A percentile compares a stretch with the other conserved stretches of the same genome.
Evolutionary conservation across 306 rosid species (phyloP).

Genomic region (Vigna mungo): DNA sequence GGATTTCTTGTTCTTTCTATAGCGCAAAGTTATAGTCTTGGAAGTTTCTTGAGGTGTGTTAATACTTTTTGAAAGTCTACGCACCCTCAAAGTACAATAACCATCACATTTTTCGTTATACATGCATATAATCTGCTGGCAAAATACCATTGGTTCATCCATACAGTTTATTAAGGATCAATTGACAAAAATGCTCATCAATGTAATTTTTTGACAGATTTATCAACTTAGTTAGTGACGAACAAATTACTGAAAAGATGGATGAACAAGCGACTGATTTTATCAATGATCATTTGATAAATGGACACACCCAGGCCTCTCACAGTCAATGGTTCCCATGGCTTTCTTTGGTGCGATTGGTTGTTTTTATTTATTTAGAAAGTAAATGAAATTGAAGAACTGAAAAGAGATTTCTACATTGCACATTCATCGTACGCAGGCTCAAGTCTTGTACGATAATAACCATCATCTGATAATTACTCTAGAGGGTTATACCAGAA

Average conservation of each 20-base stretch:
- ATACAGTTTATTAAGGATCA: neutral
- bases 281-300: constrained; percentile 32
- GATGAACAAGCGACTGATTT: too few species aligned
- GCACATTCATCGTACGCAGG: constrained; percentile 55
- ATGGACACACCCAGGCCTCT: constrained; percentile 75
- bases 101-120: too few species aligned
- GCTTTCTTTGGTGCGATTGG: constrained; percentile 50
- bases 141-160: neutral
- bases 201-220: neutral
- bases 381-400: constrained; percentile 64
- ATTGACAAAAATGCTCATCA: neutral
- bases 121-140: too few species aligned
- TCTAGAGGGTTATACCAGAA: constrained; percentile 55
- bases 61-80: neutral
- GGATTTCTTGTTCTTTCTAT: neutral
- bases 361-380: constrained; percentile 54
- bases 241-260: neutral
- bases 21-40: too few species aligned
- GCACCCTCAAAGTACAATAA: neutral
- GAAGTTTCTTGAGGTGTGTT: too few species aligned
- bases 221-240: neutral
- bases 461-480: constrained; percentile 60
- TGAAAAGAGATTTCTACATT: constrained; percentile 58
- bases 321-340: constrained; percentile 70
- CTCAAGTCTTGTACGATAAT: constrained; percentile 62